A percentile compares a stretch with the other conserved stretches of the same genome.
Conservation (phyloP, 208 protist species). For the Leishmania turanica region DNA sequence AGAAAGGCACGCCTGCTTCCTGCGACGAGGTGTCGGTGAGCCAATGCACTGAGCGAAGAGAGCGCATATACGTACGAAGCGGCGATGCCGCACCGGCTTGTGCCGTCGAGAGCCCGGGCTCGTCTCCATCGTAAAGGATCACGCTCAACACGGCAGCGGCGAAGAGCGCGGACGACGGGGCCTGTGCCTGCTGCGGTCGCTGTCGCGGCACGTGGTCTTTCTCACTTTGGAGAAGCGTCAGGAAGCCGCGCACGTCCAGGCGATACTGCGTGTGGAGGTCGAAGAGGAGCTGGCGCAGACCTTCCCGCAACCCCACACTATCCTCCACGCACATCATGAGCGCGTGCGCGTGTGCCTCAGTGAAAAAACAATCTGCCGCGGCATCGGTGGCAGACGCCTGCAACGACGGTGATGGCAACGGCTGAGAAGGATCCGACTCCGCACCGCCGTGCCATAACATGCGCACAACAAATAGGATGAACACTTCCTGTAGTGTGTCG, state of each 20-base stretch:
- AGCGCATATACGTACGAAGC: not conserved
- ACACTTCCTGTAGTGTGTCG: not conserved
- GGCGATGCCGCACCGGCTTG: not conserved
- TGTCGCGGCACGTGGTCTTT: not conserved
- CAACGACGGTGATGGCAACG: not conserved
- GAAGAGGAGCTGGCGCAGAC: slow-evolving; percentile 5
- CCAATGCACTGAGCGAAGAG: slow-evolving; percentile 8
- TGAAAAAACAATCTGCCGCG: not conserved
- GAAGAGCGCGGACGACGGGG: not conserved
- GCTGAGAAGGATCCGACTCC: not conserved
- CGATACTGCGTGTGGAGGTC: slow-evolving; percentile 10
- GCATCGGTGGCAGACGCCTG: not conserved
- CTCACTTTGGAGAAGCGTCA: not conserved
- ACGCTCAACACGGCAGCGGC: not conserved
- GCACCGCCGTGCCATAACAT: not conserved
- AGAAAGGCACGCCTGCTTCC: slow-evolving; percentile 1
- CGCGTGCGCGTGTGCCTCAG: not conserved
- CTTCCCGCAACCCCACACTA: not conserved
- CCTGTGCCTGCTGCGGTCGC: not conserved
- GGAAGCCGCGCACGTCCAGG: slow-evolving; percentile 7
- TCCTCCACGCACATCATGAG: slow-evolving; percentile 2
- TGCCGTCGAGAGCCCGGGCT: not conserved
- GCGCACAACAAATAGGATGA: slow-evolving; percentile 1
- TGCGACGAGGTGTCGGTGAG: not conserved
- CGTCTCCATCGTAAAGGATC: not conserved